phyloP scores from a whole-genome alignment of 2,329 filamentous ascomycete species.

The Fusarium graminum region DNA sequence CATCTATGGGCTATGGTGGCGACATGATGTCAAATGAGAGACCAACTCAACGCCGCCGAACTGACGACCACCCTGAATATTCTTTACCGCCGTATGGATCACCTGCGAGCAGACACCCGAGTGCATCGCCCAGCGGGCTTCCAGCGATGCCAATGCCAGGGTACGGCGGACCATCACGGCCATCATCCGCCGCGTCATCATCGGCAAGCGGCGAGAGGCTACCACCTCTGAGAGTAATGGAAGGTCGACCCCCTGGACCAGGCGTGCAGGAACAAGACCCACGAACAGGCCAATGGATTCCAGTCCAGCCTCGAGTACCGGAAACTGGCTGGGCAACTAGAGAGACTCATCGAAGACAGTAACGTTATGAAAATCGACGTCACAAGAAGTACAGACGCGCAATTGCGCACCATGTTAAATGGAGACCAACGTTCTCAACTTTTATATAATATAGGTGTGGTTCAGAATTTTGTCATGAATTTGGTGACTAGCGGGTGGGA shows the following conservation, averaged over 20 bases:
- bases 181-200: conserved; percentile 55
- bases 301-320: conserved; percentile 50
- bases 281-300: conserved; percentile 55
- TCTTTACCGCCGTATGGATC: conserved; percentile 57
- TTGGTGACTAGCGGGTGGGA: conserved; percentile 43
- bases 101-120: conserved; percentile 45
- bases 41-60: conserved; percentile 61
- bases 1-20: conserved; percentile 54
- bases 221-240: conserved; percentile 63
- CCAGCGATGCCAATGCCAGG: conserved; percentile 58
- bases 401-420: conserved; percentile 4
- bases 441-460: conserved; percentile 44
- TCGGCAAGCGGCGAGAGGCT: conserved; percentile 59
- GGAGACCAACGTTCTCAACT: conserved; percentile 29
- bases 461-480: conserved; percentile 37
- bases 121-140: conserved; percentile 54
- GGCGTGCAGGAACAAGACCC: conserved; percentile 53
- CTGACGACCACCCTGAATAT: conserved; percentile 62
- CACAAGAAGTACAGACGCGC: conserved; percentile 17
- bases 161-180: conserved; percentile 56
- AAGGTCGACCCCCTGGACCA: conserved; percentile 52
- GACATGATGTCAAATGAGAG: conserved; percentile 62
- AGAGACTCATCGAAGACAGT: conserved; percentile 43
- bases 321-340: conserved; percentile 57
- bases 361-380: conserved; percentile 34